phyloP scores from a whole-genome alignment of 345 rosid species.

The Eucalyptus rudis region DNA sequence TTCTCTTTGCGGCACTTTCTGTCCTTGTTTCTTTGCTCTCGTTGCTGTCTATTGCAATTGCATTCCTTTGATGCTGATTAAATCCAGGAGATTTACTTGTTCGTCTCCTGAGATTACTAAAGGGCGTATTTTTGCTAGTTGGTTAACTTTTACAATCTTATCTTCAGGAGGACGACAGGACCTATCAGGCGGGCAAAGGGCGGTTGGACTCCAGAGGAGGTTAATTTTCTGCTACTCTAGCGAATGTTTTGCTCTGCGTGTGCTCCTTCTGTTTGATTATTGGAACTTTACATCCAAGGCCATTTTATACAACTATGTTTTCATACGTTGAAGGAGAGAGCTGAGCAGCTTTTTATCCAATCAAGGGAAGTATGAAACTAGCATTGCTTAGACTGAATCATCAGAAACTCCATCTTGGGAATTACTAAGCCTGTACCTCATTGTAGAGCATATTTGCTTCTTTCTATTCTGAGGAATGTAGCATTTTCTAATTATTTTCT shows the following conservation, averaged over 20 bases:
- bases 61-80: not conserved
- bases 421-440: not conserved
- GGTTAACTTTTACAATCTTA: not conserved
- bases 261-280: not conserved
- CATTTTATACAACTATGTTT: not conserved
- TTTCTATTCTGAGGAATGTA: not conserved
- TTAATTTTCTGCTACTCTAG: not conserved
- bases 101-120: not conserved
- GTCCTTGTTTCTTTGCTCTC: not conserved
- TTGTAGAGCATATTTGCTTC: not conserved
- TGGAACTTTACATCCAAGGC: not conserved
- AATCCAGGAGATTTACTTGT: not conserved
- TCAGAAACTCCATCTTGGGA: not conserved
- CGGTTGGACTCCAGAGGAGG: conserved; percentile 98
- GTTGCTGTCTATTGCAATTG: not conserved
- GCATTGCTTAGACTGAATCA: not conserved
- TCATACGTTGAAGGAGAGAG: not conserved
- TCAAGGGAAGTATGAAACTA: not conserved
- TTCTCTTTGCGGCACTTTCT: not conserved
- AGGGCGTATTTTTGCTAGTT: not conserved
- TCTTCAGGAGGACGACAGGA: conserved; percentile 84
- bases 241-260: not conserved
- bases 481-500: not conserved
- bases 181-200: conserved; percentile 98
- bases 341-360: not conserved